A percentile compares a stretch with the other conserved stretches of the same genome.
phyloP scores from a whole-genome alignment of 2,329 filamentous ascomycete species.

The Phialophora verrucosa region DNA sequence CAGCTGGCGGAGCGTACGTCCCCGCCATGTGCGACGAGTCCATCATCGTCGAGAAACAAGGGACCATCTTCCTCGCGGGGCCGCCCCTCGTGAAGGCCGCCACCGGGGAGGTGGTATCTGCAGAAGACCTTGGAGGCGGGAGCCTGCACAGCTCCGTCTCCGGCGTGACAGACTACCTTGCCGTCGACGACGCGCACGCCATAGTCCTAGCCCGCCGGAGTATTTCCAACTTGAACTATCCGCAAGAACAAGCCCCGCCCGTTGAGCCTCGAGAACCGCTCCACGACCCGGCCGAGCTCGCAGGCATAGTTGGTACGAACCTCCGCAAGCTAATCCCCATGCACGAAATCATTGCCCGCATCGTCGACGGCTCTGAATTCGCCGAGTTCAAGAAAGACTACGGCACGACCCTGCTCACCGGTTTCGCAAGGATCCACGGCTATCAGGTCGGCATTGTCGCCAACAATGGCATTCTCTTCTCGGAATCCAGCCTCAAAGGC shows the following conservation, averaged over 20 bases:
- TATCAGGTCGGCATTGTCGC: constrained; percentile 91
- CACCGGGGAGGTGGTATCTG: constrained; percentile 88
- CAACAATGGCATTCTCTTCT: constrained; percentile 95
- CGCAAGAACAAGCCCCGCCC: constrained; percentile 53
- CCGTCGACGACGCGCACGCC: constrained; percentile 91
- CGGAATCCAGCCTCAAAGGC: constrained; percentile 85
- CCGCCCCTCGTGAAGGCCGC: constrained; percentile 95
- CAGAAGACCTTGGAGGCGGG: constrained; percentile 89
- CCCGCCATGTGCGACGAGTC: constrained; percentile 97
- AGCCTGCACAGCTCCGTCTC: constrained; percentile 88
- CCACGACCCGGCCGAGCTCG: constrained; percentile 77
- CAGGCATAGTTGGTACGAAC: constrained; percentile 89
- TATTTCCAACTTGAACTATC: constrained; percentile 89
- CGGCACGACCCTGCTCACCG: constrained; percentile 85
- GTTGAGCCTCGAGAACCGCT: constrained; percentile 72
- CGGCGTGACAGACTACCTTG: constrained; percentile 93
- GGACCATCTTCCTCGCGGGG: constrained; percentile 96
- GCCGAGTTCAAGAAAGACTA: constrained; percentile 94
- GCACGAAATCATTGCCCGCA: constrained; percentile 87
- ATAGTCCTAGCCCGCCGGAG: constrained; percentile 82
- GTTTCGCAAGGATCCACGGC: constrained; percentile 88
- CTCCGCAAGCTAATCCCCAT: constrained; percentile 83
- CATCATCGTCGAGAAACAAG: constrained; percentile 93
- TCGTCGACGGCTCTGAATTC: constrained; percentile 89
- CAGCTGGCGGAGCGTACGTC: constrained; percentile 92